Base-by-base conservation (phyloP, 129 eudicot genomes). In the Flaveria brownii region DNA sequence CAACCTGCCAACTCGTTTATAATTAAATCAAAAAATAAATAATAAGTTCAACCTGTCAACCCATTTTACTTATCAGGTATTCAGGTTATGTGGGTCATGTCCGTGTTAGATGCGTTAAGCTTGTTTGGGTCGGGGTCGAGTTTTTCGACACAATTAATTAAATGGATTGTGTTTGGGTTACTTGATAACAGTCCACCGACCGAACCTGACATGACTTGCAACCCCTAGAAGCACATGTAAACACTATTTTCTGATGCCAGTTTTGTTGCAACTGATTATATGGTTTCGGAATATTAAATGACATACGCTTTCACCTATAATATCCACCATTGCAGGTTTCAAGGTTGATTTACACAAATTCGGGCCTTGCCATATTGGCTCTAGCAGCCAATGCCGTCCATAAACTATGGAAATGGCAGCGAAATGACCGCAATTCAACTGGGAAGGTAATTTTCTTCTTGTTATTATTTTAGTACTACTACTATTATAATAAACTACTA, bases 381-480 rank as follows among this genome's bases (percentile, higher is more conserved):
- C 82, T 91, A 73, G 89, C 91, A 70, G 89, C 91, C 54, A 88
- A 91, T 79, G 97, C 91, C 9, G 97, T 88, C 10, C 94, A 91
- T 90, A 91, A 88, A 70, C 84, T 91, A 57, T 91, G 94, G 94
- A 88, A 88, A 76, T 91, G 94, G 97, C 91, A 77, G 20, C 86
- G 88, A 76, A 86, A 81, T 76, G 97, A 91, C 10, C 86, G 94
- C 18, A 75, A 88, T 66, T 69, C 82, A 61, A 60, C 82, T 50
- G 90, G 87, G 22, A 91, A 91, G 95, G 97, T 91, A 83, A 22
- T 9, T 18, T 22, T 14, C 4, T 68, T 56, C 14, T 22, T 70
- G 0, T 16, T 30, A 15, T 26, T 25, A 1, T 8, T 59, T 9
- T 22, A 9, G 12, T 17, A 17, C 9, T 8, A 2, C 11, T 23